Evolutionary conservation across 176 grass and related monocot species (phyloP).

Genomic region (Carex cristatella): DNA sequence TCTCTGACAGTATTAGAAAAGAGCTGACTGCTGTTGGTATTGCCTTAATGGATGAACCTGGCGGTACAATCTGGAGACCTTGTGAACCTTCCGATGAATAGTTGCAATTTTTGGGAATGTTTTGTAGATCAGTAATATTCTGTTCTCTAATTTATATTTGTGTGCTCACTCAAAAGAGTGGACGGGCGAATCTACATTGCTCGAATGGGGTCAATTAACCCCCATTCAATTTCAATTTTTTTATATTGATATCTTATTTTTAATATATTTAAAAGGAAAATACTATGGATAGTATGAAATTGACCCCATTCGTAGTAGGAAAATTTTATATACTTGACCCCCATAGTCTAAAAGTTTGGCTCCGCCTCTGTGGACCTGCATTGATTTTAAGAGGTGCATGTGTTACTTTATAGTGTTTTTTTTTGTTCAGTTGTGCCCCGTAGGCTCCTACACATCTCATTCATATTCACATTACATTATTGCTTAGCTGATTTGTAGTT

Average conservation of each 20-base stretch:
- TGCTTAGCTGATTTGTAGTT: not conserved
- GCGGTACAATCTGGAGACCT: constrained; percentile 67
- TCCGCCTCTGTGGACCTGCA: not conserved
- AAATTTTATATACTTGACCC: too few species aligned
- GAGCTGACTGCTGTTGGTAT: constrained; percentile 59
- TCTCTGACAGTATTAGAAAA: constrained; percentile 37
- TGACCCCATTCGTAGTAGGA: too few species aligned
- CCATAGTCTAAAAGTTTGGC: too few species aligned
- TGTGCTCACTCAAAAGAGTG: not conserved
- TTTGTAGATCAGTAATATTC: not conserved
- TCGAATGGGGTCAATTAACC: too few species aligned
- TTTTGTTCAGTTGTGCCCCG: not conserved
- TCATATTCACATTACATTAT: not conserved
- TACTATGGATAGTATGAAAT: too few species aligned
- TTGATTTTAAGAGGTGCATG: not conserved
- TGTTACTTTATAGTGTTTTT: not conserved
- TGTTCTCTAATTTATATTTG: not conserved
- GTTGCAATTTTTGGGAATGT: not conserved
- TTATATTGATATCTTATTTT: too few species aligned
- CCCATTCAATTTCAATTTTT: too few species aligned
- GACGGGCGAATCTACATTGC: not conserved
- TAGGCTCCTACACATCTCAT: not conserved
- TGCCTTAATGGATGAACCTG: constrained; percentile 85
- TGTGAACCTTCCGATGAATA: constrained; percentile 39
- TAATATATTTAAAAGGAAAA: too few species aligned